Evolutionary conservation across 805 yeast species (phyloP).

Genomic region (Cephaloascus fragrans): DNA sequence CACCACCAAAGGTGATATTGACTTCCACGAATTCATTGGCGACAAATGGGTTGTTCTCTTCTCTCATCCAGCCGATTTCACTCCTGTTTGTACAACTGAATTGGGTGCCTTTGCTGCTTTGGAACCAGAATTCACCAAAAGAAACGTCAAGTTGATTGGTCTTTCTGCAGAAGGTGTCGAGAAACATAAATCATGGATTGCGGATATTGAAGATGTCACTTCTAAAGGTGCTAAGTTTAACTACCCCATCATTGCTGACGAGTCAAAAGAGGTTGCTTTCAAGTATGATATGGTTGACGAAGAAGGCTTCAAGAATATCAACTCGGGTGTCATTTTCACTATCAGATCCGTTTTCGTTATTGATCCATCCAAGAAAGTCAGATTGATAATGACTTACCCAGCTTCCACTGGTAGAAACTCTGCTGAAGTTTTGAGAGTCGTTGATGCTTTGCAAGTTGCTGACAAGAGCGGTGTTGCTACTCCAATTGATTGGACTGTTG

Average conservation of each 20-base stretch:
- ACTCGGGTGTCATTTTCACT: constrained; percentile 70
- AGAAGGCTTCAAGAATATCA: constrained; percentile 67
- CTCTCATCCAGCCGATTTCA: constrained; percentile 94
- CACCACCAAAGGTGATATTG: constrained; percentile 73
- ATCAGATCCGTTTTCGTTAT: constrained; percentile 88
- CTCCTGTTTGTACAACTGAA: constrained; percentile 96
- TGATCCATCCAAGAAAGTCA: constrained; percentile 83
- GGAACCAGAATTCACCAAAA: constrained; percentile 79
- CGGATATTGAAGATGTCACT: constrained; percentile 82
- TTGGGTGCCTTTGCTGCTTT: constrained; percentile 87
- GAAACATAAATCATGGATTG: constrained; percentile 77
- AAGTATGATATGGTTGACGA: constrained; percentile 83
- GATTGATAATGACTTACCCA: constrained; percentile 82
- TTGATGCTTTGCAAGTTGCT: constrained; percentile 80
- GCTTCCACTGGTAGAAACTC: constrained; percentile 94
- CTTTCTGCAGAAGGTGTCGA: constrained; percentile 78
- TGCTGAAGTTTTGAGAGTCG: constrained; percentile 81
- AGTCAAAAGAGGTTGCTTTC: constrained; percentile 75
- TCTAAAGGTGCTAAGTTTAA: constrained; percentile 57
- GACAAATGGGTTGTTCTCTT: constrained; percentile 82
- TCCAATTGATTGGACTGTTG: constrained; percentile 85
- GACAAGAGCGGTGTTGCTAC: constrained; percentile 81
- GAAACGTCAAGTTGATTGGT: constrained; percentile 84
- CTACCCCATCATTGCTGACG: constrained; percentile 90
- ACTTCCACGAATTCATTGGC: constrained; percentile 82